phyloP scores from a whole-genome alignment of 1,139 yeast genomes.

The Wickerhamiella infanticola region DNA sequence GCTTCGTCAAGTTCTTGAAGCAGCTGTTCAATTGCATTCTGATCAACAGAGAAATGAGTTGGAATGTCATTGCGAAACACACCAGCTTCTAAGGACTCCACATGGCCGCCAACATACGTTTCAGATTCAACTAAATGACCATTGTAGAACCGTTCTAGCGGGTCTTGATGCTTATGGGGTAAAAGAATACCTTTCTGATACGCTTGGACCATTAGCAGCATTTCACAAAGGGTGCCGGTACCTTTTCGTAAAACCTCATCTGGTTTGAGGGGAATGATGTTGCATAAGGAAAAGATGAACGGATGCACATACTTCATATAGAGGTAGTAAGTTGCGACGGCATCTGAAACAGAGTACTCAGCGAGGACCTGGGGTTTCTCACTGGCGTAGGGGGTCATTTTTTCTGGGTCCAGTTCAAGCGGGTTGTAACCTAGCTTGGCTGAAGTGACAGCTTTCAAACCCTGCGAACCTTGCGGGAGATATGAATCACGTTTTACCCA shows the following conservation, averaged over 20 bases:
- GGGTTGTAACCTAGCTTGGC: constrained; percentile 94
- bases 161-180: constrained; percentile 90
- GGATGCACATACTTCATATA: constrained; percentile 97
- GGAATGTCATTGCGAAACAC: constrained; percentile 85
- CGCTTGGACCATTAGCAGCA: constrained; percentile 95
- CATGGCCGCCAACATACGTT: constrained; percentile 98
- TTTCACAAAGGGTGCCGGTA: constrained; percentile 96
- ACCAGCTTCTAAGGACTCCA: constrained; percentile 94
- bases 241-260: constrained; percentile 95
- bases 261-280: constrained; percentile 89
- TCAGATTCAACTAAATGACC: constrained; percentile 92
- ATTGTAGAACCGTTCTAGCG: constrained; percentile 80
- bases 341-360: constrained; percentile 97
- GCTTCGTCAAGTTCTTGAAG: constrained; percentile 60
- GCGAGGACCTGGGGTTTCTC: constrained; percentile 86
- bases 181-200: constrained; percentile 58
- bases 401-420: constrained; percentile 88
- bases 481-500: constrained; percentile 99
- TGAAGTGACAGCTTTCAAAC: constrained; percentile 94
- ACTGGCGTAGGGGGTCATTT: constrained; percentile 94
- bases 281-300: constrained; percentile 86
- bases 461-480: constrained; percentile 96
- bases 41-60: constrained; percentile 60
- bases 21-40: constrained; percentile 70
- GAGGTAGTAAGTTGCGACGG: constrained; percentile 92